Evolutionary conservation across 805 yeast genomes (phyloP).

Genomic region (Candida saitoana): DNA sequence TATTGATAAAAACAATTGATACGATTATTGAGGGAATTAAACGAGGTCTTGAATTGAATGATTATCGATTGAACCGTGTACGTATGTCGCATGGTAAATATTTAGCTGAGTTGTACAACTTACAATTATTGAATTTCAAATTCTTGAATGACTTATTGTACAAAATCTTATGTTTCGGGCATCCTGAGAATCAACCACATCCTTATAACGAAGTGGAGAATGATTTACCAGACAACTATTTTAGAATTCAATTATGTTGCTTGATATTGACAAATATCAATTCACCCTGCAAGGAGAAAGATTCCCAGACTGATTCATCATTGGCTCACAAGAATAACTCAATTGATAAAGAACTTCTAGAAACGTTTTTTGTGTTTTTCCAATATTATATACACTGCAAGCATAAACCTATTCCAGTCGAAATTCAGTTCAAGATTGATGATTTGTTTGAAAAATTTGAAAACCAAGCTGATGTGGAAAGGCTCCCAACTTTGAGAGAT

Average conservation of each 20-base stretch:
- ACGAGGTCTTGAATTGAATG: constrained; percentile 62
- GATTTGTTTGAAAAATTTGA: constrained; percentile 34
- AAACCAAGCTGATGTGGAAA: constrained; percentile 27
- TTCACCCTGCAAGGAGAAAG: constrained; percentile 7
- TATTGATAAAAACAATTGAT: constrained; percentile 53
- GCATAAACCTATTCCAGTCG: constrained; percentile 58
- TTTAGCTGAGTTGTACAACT: constrained; percentile 53
- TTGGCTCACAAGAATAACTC: constrained; percentile 7
- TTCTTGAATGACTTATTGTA: constrained; percentile 51
- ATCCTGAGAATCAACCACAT: constrained; percentile 49
- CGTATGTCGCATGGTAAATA: constrained; percentile 61
- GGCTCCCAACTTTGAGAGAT: constrained; percentile 37
- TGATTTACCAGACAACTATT: constrained; percentile 69
- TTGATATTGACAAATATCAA: constrained; percentile 19
- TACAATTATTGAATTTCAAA: constrained; percentile 41
- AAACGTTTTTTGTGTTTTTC: constrained; percentile 50
- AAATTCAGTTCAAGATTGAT: constrained; percentile 50
- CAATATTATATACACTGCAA: constrained; percentile 71
- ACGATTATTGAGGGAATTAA: constrained; percentile 58
- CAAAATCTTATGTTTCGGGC: constrained; percentile 61
- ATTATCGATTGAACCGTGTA: constrained; percentile 53
- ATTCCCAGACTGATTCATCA: constrained; percentile 1
- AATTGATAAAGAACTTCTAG: constrained; percentile 13
- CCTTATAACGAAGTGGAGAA: constrained; percentile 46
- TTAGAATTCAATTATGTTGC: constrained; percentile 57